A percentile compares a stretch with the other conserved stretches of the same genome.
Evolutionary conservation across 139 green algal species (phyloP).

Genomic region (Parachlorella kessleri): DNA sequence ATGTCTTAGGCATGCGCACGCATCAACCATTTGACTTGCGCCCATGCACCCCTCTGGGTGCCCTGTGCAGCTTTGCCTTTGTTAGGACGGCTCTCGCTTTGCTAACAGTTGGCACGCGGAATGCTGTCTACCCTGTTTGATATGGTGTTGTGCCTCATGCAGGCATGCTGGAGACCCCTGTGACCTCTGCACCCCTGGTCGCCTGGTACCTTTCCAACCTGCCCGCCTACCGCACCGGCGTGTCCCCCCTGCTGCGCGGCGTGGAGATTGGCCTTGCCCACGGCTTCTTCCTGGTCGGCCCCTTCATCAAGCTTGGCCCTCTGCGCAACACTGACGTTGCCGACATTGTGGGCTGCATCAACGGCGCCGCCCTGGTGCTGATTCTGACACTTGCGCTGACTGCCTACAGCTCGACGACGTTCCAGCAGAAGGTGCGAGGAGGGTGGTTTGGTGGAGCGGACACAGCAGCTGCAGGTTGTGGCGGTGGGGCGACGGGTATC

Average conservation of each 20-base stretch:
- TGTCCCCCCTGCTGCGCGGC: conserved; percentile 92
- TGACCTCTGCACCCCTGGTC: conserved; percentile 92
- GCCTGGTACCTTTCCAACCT: conserved; percentile 94
- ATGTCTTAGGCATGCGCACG: no score
- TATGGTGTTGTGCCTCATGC: no score
- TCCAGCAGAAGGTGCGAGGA: conserved; percentile 81
- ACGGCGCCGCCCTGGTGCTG: conserved; percentile 87
- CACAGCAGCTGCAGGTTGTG: no score
- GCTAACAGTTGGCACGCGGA: no score
- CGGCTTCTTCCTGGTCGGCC: conserved; percentile 93
- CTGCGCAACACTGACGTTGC: conserved; percentile 85
- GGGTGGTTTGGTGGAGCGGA: no score
- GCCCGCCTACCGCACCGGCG: conserved; percentile 93
- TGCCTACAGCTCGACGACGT: conserved; percentile 90
- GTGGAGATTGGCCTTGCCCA: conserved; percentile 98
- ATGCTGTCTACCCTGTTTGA: no score
- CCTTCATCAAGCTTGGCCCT: conserved; percentile 97
- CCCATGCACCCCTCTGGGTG: no score
- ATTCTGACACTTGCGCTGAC: conserved; percentile 92
- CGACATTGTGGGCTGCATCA: conserved; percentile 85
- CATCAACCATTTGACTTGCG: no score
- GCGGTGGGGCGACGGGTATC: no score
- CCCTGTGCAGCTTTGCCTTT: no score
- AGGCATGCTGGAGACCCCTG: conserved; percentile 96
- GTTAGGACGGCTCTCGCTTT: no score